phyloP scores from a whole-genome alignment of 2,329 filamentous ascomycete species.

The Verruconis gallopava region DNA sequence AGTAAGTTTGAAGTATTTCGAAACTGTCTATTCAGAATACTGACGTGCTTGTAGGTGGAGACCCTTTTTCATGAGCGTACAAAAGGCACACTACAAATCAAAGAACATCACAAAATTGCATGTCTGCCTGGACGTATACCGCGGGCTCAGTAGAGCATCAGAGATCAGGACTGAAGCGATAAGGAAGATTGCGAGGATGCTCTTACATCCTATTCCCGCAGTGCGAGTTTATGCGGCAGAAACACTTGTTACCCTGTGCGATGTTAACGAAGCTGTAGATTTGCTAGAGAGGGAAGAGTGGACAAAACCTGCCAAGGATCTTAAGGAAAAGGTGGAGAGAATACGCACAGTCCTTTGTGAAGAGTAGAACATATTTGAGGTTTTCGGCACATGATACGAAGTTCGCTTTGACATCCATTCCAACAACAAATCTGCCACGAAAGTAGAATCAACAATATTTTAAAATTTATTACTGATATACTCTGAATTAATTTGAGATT shows the following conservation, averaged over 20 bases:
- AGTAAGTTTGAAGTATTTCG: constrained; percentile 39
- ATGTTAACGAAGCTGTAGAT: neutral
- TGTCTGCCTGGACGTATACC: constrained; percentile 69
- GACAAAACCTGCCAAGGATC: neutral
- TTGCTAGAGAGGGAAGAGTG: neutral
- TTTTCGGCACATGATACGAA: no score
- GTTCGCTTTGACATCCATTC: no score
- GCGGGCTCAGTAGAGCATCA: constrained; percentile 43
- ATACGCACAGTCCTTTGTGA: no score
- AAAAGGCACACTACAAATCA: constrained; percentile 72
- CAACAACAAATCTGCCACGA: no score
- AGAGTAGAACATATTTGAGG: no score
- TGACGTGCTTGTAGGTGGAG: neutral
- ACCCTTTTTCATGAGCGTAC: constrained; percentile 51
- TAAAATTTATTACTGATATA: no score
- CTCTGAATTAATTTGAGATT: no score
- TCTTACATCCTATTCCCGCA: constrained; percentile 71
- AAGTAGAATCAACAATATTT: no score
- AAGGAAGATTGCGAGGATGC: constrained; percentile 57
- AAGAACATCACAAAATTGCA: constrained; percentile 71
- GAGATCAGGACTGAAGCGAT: constrained; percentile 43
- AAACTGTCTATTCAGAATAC: neutral
- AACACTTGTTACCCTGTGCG: neutral
- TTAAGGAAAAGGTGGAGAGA: neutral
- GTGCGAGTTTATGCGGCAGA: constrained; percentile 27